Evolutionary conservation across 768 basidiomycete genomes (phyloP).

Genomic region (Zangia roseola): DNA sequence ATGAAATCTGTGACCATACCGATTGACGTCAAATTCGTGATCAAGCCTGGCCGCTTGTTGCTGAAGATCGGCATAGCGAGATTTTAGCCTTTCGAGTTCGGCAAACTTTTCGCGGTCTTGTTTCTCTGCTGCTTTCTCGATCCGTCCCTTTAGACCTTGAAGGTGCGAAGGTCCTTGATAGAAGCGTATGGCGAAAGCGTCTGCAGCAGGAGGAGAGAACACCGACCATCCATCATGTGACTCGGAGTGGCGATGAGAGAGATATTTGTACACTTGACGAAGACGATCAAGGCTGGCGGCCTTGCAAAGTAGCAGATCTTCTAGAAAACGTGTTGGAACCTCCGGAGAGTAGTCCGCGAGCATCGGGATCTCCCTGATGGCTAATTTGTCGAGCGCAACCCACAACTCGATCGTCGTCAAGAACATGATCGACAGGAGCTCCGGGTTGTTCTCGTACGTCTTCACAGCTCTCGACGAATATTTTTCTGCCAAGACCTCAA

Average conservation of each 20-base stretch:
- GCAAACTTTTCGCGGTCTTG: slow-evolving; percentile 18
- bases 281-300: slow-evolving; percentile 29
- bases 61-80: not conserved
- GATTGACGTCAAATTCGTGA: not conserved
- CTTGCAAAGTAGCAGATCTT: slow-evolving; percentile 41
- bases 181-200: slow-evolving; percentile 35
- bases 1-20: not conserved
- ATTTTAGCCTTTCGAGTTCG: slow-evolving; percentile 28
- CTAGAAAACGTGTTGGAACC: slow-evolving; percentile 37
- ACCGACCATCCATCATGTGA: slow-evolving; percentile 27
- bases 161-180: slow-evolving; percentile 22
- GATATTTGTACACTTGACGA: slow-evolving; percentile 27
- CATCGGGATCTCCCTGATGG: slow-evolving; percentile 35
- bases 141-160: slow-evolving; percentile 23
- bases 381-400: slow-evolving; percentile 44
- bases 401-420: slow-evolving; percentile 47
- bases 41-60: not conserved
- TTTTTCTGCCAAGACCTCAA: slow-evolving; percentile 26
- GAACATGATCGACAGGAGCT: slow-evolving; percentile 39
- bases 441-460: slow-evolving; percentile 35
- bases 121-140: slow-evolving; percentile 27
- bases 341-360: slow-evolving; percentile 46
- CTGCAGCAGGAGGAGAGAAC: slow-evolving; percentile 24
- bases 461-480: slow-evolving; percentile 28
- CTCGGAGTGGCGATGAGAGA: slow-evolving; percentile 27